These are phyloP conservation scores for Dryadomyces quercivorus DNA, from an alignment of 2,329 filamentous ascomycete genomes.

Conservation along the genomic window DNA sequence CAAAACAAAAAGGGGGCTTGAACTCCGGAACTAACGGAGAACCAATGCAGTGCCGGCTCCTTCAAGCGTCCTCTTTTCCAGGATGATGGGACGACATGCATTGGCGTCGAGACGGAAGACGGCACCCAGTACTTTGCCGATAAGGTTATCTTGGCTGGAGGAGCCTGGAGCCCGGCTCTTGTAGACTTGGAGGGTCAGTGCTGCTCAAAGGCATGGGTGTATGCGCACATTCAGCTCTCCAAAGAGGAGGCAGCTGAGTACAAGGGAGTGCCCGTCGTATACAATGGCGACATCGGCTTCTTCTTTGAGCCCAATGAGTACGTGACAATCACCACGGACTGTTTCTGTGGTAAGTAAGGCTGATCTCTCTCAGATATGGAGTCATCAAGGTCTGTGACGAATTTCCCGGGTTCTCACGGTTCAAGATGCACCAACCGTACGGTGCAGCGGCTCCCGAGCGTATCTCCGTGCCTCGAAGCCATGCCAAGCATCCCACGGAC, in stretches of 20 bases:
- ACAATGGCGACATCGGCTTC: conserved; percentile 33
- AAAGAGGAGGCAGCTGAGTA: conserved; percentile 27
- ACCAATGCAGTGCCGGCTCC: conserved; percentile 1
- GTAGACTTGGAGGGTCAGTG: conserved; percentile 25
- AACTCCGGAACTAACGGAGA: no score
- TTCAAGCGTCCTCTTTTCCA: conserved; percentile 2
- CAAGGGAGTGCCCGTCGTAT: conserved; percentile 29
- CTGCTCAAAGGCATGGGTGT: conserved; percentile 31
- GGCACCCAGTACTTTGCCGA: conserved; percentile 5
- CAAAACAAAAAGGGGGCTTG: neutral
- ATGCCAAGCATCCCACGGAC: conserved; percentile 24
- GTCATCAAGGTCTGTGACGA: conserved; percentile 26
- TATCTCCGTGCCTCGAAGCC: conserved; percentile 23
- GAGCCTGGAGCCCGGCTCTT: conserved; percentile 23
- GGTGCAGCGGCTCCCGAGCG: conserved; percentile 17
- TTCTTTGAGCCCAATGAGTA: conserved; percentile 34
- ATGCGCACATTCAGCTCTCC: conserved; percentile 30
- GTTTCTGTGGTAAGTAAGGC: neutral
- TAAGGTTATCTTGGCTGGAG: conserved; percentile 21
- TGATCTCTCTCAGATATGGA: conserved; percentile 12
- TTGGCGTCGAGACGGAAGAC: conserved; percentile 5
- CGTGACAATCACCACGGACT: neutral
- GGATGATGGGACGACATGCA: neutral
- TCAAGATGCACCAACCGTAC: conserved; percentile 21
- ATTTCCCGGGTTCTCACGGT: conserved; percentile 26